phyloP scores from a whole-genome alignment of 2,329 filamentous ascomycete genomes.

The Sphaerulina musiva region DNA sequence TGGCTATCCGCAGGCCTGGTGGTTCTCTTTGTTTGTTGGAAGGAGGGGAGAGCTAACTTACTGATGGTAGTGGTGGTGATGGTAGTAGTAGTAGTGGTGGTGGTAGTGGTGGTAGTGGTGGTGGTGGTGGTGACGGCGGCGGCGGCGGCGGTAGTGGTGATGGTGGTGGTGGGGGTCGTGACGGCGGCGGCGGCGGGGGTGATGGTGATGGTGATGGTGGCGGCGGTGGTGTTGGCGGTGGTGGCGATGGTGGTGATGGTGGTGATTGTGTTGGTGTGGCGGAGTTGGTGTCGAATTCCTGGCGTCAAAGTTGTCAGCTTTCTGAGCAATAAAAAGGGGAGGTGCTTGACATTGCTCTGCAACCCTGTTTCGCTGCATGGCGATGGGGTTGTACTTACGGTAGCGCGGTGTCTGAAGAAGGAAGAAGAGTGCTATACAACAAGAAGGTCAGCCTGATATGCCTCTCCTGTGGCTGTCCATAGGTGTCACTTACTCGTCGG shows the following conservation, averaged over 20 bases:
- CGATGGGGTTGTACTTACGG: conserved; percentile 1
- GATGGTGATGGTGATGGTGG: background rate
- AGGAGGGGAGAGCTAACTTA: background rate
- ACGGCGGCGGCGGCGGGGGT: background rate
- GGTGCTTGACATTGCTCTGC: background rate
- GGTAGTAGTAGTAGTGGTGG: background rate
- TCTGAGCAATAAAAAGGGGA: background rate
- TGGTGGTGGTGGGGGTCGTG: no score
- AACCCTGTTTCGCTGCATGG: background rate
- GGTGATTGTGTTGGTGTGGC: no score
- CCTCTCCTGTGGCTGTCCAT: background rate
- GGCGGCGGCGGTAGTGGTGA: no score
- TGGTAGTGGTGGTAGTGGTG: no score
- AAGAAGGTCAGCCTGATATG: background rate
- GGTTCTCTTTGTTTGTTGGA: conserved; percentile 2
- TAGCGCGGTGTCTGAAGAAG: background rate
- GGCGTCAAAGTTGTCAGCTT: no score
- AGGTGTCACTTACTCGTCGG: background rate
- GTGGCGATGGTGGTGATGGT: background rate
- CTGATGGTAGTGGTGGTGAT: background rate
- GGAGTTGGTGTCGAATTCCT: no score
- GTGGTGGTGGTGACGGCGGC: background rate
- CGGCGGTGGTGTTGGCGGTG: no score
- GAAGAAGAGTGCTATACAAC: background rate
- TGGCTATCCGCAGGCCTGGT: conserved; percentile 1